Percentiles rank a stretch among this genome's conserved stretches.
These are phyloP conservation scores for Diaporthe helianthi DNA, from an alignment of 2,329 filamentous ascomycete species.

Conservation along the genomic window DNA sequence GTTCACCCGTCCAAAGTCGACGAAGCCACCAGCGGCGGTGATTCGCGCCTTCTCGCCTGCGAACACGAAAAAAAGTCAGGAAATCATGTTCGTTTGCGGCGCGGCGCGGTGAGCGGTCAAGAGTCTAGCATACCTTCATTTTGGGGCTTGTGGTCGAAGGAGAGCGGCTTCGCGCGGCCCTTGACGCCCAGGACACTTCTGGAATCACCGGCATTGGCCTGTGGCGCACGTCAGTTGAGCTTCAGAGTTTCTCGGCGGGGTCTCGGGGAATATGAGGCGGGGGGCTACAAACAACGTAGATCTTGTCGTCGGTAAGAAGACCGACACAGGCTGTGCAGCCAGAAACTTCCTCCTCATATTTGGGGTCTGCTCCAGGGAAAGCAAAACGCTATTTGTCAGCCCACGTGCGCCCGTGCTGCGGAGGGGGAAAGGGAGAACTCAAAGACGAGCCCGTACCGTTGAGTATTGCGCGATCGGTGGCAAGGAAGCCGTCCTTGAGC, in stretches of 20 bases:
- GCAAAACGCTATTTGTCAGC: conserved; percentile 28
- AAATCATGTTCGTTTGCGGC: neutral
- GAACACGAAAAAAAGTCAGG: conserved; percentile 35
- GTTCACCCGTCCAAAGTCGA: conserved; percentile 98
- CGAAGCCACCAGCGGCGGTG: conserved; percentile 92
- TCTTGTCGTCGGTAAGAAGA: conserved; percentile 87
- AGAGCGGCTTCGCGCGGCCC: conserved; percentile 94
- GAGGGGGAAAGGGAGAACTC: neutral
- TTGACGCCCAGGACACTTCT: conserved; percentile 95
- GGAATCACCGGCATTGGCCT: conserved; percentile 98
- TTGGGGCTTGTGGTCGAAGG: conserved; percentile 99
- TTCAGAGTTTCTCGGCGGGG: conserved; percentile 25
- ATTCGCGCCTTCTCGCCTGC: conserved; percentile 96
- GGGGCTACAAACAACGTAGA: conserved; percentile 81
- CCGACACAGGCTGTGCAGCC: conserved; percentile 95
- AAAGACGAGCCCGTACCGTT: conserved; percentile 69
- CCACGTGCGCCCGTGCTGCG: conserved; percentile 9
- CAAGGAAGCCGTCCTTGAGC: conserved; percentile 95
- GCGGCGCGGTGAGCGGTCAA: neutral
- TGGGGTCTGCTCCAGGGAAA: conserved; percentile 71
- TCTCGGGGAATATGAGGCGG: conserved; percentile 28
- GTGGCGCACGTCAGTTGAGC: conserved; percentile 40
- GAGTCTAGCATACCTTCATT: conserved; percentile 76
- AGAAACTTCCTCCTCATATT: conserved; percentile 97
- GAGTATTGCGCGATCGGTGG: conserved; percentile 93